A percentile compares a stretch with the other conserved stretches of the same genome.
Conservation (phyloP, 768 basidiomycete genomes). For the Boletus pseudo-olivaceus region DNA sequence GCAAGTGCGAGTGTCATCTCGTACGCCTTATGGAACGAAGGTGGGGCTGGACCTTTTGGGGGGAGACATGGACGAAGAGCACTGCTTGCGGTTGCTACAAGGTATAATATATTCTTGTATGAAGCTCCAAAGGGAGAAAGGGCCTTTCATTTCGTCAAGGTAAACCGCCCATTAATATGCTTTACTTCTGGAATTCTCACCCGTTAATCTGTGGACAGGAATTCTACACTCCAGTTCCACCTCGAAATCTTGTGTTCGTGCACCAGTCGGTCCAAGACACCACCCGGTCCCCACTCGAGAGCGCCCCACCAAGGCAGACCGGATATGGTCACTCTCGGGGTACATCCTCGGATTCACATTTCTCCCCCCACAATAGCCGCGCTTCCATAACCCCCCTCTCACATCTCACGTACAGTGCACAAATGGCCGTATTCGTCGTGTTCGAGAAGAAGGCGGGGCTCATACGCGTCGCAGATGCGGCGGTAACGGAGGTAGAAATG, state of each 20-base stretch:
- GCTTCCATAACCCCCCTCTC: conserved; percentile 31
- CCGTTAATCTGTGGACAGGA: conserved; percentile 46
- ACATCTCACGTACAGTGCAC: conserved; percentile 55
- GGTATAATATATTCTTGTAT: conserved; percentile 68
- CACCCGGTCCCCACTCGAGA: conserved; percentile 42
- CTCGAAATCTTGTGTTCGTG: conserved; percentile 66
- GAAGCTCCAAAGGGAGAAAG: conserved; percentile 82
- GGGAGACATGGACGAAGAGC: conserved; percentile 44
- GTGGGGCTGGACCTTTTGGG: conserved; percentile 42
- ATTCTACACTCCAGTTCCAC: conserved; percentile 74
- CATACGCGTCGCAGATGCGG: conserved; percentile 77
- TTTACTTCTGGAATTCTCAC: neutral
- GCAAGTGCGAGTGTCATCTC: conserved; percentile 53
- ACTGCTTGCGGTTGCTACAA: conserved; percentile 73
- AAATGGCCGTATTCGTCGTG: conserved; percentile 74
- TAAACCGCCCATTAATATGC: neutral
- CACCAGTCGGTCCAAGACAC: conserved; percentile 61
- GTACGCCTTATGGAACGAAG: conserved; percentile 69
- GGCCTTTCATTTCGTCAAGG: conserved; percentile 81
- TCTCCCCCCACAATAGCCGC: conserved; percentile 23
- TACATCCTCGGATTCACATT: conserved; percentile 39
- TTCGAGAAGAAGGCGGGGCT: conserved; percentile 89
- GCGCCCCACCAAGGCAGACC: conserved; percentile 22
- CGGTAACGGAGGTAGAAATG: conserved; percentile 75
- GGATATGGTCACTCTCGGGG: conserved; percentile 40